Conservation (phyloP, 2,329 filamentous ascomycete species). For the Aspergillus sp. region DNA sequence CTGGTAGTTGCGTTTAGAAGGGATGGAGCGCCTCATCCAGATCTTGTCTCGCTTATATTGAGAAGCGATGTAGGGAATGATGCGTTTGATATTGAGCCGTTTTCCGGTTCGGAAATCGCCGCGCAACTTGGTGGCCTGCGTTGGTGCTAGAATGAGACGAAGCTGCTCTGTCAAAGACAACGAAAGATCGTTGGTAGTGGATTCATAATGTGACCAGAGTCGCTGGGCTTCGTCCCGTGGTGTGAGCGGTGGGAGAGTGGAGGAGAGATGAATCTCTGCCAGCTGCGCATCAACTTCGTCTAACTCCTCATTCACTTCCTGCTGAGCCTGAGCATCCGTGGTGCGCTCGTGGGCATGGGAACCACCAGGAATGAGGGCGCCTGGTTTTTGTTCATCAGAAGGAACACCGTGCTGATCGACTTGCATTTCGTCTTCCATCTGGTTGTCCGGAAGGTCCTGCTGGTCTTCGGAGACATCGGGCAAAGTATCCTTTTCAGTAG, state of each 20-base stretch:
- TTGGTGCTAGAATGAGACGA: constrained; percentile 90
- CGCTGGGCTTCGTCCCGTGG: constrained; percentile 61
- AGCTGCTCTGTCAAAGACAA: constrained; percentile 90
- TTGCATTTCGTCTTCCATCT: constrained; percentile 48
- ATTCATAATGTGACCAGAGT: constrained; percentile 83
- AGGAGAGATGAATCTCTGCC: constrained; percentile 69
- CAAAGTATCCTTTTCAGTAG: constrained; percentile 55
- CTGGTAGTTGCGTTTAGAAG: constrained; percentile 92
- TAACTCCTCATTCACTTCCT: constrained; percentile 45
- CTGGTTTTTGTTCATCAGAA: constrained; percentile 39
- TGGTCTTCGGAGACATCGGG: constrained; percentile 49
- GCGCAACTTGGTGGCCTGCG: constrained; percentile 90
- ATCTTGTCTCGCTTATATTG: constrained; percentile 99
- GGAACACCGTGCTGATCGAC: constrained; percentile 32
- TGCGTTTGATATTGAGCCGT: constrained; percentile 97
- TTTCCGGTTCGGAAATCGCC: constrained; percentile 97
- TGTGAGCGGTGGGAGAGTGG: constrained; percentile 41
- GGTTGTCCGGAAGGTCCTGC: constrained; percentile 41
- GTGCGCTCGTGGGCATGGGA: constrained; percentile 32
- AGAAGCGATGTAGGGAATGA: constrained; percentile 98
- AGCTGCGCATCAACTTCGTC: constrained; percentile 56
- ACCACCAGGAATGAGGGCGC: constrained; percentile 55
- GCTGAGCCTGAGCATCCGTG: constrained; percentile 30
- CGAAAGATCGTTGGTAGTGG: constrained; percentile 78
- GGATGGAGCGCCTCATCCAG: constrained; percentile 93